These are phyloP conservation scores for Talaromyces piceae DNA, from an alignment of 2,329 filamentous ascomycete genomes.

Conservation along the genomic window DNA sequence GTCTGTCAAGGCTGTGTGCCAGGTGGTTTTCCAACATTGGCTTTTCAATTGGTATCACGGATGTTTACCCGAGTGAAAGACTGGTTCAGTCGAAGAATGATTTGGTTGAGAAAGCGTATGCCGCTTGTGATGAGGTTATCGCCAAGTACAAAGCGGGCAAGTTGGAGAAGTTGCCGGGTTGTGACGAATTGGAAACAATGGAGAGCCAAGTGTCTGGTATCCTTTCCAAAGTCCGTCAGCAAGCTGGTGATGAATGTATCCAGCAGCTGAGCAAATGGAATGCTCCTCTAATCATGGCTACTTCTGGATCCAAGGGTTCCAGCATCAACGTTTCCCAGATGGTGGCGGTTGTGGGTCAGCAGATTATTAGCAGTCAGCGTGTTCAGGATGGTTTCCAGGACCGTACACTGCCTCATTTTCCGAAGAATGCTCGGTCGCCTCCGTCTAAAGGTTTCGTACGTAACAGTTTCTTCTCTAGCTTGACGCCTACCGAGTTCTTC, in stretches of 20 bases:
- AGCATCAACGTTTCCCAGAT: constrained; percentile 99
- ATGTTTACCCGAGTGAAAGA: constrained; percentile 74
- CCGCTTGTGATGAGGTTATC: constrained; percentile 75
- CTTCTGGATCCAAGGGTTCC: constrained; percentile 92
- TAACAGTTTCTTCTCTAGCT: constrained; percentile 93
- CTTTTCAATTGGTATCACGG: constrained; percentile 92
- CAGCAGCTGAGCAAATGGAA: constrained; percentile 85
- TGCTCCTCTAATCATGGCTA: constrained; percentile 91
- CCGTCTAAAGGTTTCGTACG: constrained; percentile 93
- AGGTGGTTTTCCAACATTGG: constrained; percentile 82
- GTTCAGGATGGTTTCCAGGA: constrained; percentile 96
- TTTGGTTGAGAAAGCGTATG: constrained; percentile 71
- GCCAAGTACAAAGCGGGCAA: constrained; percentile 70
- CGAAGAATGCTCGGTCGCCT: constrained; percentile 86
- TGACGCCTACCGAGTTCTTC: constrained; percentile 85
- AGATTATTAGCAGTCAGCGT: constrained; percentile 91
- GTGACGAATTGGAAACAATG: constrained; percentile 83
- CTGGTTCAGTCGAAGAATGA: constrained; percentile 66
- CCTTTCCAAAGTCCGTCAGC: constrained; percentile 82
- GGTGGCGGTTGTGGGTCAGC: constrained; percentile 94
- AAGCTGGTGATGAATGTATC: constrained; percentile 86
- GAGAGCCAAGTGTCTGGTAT: constrained; percentile 88
- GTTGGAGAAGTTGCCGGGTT: constrained; percentile 78
- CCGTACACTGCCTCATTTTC: constrained; percentile 87
- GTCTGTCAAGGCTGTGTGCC: constrained; percentile 82